These are phyloP conservation scores for Clarireedia hainanense DNA, from an alignment of 2,329 filamentous ascomycete species.

Conservation along the genomic window DNA sequence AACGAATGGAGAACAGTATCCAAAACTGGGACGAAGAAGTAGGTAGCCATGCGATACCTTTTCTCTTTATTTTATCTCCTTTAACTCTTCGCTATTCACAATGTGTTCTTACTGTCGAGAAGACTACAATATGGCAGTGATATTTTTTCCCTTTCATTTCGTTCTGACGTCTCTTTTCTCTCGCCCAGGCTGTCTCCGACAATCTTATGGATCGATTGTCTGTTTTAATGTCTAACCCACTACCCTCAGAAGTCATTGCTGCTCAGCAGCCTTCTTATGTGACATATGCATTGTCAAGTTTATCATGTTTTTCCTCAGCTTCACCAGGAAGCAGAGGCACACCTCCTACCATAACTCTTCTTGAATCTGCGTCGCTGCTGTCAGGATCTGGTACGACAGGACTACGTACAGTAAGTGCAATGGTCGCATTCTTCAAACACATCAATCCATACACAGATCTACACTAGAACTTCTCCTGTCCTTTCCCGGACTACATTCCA, in stretches of 20 bases:
- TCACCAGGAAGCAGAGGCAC: not conserved
- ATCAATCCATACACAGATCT: not conserved
- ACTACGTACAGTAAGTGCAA: conserved; percentile 45
- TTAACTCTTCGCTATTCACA: conserved; percentile 6
- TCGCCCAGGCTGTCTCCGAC: conserved; percentile 70
- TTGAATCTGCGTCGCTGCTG: conserved; percentile 63
- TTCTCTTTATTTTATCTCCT: conserved; percentile 6
- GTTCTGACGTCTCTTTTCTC: conserved; percentile 20
- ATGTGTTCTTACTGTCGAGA: not conserved
- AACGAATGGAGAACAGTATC: conserved; percentile 65
- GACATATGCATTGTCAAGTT: conserved; percentile 48
- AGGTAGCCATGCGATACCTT: conserved; percentile 35
- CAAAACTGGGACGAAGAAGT: conserved; percentile 82
- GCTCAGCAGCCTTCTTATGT: conserved; percentile 69
- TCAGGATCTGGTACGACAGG: conserved; percentile 68
- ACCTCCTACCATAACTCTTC: conserved; percentile 46
- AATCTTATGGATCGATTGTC: conserved; percentile 65
- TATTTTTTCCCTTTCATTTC: no score
- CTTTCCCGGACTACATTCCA: not conserved
- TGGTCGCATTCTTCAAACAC: no score
- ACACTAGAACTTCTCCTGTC: not conserved
- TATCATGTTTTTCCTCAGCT: not conserved
- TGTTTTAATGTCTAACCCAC: conserved; percentile 52
- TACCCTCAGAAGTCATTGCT: conserved; percentile 55
- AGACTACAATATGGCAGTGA: no score